Base-by-base conservation (phyloP, 1,284 basidiomycete species). In the Termitomyces sp. region DNA sequence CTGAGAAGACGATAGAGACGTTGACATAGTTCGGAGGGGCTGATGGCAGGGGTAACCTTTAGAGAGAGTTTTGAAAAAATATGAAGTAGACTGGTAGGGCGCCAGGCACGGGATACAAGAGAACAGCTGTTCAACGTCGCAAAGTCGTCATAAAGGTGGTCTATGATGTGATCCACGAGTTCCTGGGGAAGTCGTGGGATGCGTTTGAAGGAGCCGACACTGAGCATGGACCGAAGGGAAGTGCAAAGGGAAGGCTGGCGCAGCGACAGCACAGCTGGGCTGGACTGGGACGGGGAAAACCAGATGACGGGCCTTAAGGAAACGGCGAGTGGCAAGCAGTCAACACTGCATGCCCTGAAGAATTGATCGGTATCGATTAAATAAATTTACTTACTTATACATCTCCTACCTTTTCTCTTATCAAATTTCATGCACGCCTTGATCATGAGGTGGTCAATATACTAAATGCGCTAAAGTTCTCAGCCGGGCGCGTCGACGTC, bases 21-120 rank as follows among this genome's bases (percentile, higher is more conserved):
- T 42, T 54, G 61, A 56, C 65, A 67, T 30, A 60, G 55, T 10
- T 62, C 62, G 4, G 54, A 54, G 1, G 64, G 53, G 6, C 57
- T 31, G 31, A 44, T 48, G 10, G 33, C 44, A 5, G 61, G 54
- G 6, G 57, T 57, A 7, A 53, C 56, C 33, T 61, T 62, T 30
- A 65, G 52, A 21, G 65, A 61, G 34, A 76, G 65, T 34, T 63
- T 64, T 1, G 68, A 65, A 21, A 70, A 67, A n/a, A 68, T 57
- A 50, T 70, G 64, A 24, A 70, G 52, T 2, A 64, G 63, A 50
- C 61, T 65, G 3, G 62, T 56, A 13, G 64, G 61, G 3, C 65
- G 59, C 67, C 67, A 69, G 33, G 58, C 58, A 9, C 57, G 60
- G 52, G 56, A 64, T 4, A 66, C 63, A 26, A 65, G 57, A 4